Percentiles rank a stretch among this genome's conserved stretches.
phyloP scores from a whole-genome alignment of 2,329 filamentous ascomycete genomes.

The Endoconidiophora polonica region DNA sequence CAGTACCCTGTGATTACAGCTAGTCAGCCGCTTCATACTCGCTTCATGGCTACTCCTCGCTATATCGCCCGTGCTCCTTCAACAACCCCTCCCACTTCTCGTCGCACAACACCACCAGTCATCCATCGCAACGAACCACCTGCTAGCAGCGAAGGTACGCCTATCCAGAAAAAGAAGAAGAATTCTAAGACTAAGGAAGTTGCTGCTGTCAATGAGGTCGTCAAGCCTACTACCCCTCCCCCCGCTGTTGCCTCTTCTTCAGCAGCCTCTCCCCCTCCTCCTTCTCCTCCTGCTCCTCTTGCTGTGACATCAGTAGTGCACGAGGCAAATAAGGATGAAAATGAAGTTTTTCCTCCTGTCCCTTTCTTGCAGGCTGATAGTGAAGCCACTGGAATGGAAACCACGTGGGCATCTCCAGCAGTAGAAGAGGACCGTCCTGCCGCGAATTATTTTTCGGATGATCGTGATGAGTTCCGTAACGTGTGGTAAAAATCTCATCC shows the following conservation, averaged over 20 bases:
- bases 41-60: constrained; percentile 27
- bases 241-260: background rate
- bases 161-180: constrained; percentile 25
- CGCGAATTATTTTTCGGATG: constrained; percentile 19
- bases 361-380: constrained; percentile 10
- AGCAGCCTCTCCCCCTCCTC: background rate
- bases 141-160: constrained; percentile 16
- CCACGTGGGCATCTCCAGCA: background rate
- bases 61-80: constrained; percentile 3
- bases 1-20: constrained; percentile 89
- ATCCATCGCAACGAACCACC: constrained; percentile 17
- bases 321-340: background rate
- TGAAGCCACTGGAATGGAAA: background rate
- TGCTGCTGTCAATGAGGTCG: background rate
- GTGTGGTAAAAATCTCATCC: constrained; percentile 23
- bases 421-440: background rate
- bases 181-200: constrained; percentile 17
- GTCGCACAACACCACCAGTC: constrained; percentile 15
- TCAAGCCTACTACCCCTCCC: background rate
- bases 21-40: constrained; percentile 52
- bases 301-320: background rate
- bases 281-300: background rate
- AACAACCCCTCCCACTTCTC: background rate
- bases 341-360: background rate
- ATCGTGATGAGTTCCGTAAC: constrained; percentile 29